Evolutionary conservation across 2,329 filamentous ascomycete species (phyloP).

Genomic region (Botryosphaeria dothidea): DNA sequence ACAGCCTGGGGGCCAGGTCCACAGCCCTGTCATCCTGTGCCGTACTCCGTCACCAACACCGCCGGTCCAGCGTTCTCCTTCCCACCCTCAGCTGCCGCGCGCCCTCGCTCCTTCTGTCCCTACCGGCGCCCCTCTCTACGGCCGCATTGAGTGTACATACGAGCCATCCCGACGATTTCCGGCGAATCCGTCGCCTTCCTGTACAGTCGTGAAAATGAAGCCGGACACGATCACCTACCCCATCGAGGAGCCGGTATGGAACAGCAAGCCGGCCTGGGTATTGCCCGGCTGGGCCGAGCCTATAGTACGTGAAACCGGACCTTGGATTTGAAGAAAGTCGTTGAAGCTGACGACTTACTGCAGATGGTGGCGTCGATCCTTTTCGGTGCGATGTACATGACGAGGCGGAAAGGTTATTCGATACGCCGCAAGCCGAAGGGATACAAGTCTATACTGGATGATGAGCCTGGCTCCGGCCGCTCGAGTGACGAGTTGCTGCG

Average conservation of each 20-base stretch:
- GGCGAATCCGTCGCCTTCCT: background rate
- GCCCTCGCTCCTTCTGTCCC: background rate
- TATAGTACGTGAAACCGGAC: conserved; percentile 30
- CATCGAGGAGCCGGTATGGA: conserved; percentile 36
- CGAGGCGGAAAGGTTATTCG: conserved; percentile 46
- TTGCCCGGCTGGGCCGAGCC: conserved; percentile 45
- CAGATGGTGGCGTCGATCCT: conserved; percentile 55
- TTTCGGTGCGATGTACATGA: conserved; percentile 51
- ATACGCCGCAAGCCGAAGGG: conserved; percentile 35
- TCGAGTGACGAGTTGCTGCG: conserved; percentile 44
- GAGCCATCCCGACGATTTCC: background rate
- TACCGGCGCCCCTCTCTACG: background rate
- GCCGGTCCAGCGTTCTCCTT: background rate
- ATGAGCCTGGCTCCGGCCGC: conserved; percentile 30
- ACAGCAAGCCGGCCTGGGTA: conserved; percentile 44
- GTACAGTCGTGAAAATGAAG: conserved; percentile 1
- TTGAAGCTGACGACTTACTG: background rate
- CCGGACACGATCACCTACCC: conserved; percentile 21
- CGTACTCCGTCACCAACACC: background rate
- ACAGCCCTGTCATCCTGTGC: background rate
- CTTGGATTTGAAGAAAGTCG: background rate
- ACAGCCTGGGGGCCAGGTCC: background rate
- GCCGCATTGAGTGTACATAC: background rate
- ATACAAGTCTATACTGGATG: conserved; percentile 37
- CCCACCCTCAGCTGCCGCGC: background rate